Conservation (phyloP, 140 eudicot genomes). For the Ambrosia hybrid region DNA sequence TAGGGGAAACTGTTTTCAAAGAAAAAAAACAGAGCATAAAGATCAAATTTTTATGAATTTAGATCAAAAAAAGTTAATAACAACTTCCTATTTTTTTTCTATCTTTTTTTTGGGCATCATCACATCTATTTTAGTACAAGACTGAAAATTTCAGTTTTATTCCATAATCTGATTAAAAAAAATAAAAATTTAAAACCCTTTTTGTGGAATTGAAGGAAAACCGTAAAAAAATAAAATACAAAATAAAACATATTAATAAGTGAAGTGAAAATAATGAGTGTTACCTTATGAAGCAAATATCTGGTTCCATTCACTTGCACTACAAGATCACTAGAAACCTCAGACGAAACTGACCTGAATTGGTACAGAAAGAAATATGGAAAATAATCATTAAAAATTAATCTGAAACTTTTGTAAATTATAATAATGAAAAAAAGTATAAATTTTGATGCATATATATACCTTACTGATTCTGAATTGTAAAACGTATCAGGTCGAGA, state of each 20-base stretch:
- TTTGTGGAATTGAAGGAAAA: constrained; percentile 16
- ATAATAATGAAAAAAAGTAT: neutral
- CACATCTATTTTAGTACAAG: no score
- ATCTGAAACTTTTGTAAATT: neutral
- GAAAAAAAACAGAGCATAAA: neutral
- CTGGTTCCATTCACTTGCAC: constrained; percentile 77
- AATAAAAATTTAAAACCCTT: neutral
- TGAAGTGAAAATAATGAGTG: neutral
- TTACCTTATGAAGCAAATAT: constrained; percentile 96
- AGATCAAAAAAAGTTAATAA: neutral
- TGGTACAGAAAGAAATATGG: neutral
- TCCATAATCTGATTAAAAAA: neutral
- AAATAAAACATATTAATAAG: no score
- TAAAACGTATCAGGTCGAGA: constrained; percentile 83
- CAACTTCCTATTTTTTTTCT: no score
- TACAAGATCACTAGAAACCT: constrained; percentile 90
- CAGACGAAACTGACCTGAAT: constrained; percentile 86
- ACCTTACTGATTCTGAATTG: constrained; percentile 88
- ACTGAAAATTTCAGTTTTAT: neutral
- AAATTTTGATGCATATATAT: constrained; percentile 11
- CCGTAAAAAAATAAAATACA: neutral
- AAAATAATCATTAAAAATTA: neutral
- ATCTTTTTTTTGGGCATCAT: no score
- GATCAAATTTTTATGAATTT: neutral
- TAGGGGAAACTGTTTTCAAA: constrained; percentile 69